A percentile compares a stretch with the other conserved stretches of the same genome.
Evolutionary conservation across 768 basidiomycete species (phyloP).

Genomic region (Lactarius akahatsu): DNA sequence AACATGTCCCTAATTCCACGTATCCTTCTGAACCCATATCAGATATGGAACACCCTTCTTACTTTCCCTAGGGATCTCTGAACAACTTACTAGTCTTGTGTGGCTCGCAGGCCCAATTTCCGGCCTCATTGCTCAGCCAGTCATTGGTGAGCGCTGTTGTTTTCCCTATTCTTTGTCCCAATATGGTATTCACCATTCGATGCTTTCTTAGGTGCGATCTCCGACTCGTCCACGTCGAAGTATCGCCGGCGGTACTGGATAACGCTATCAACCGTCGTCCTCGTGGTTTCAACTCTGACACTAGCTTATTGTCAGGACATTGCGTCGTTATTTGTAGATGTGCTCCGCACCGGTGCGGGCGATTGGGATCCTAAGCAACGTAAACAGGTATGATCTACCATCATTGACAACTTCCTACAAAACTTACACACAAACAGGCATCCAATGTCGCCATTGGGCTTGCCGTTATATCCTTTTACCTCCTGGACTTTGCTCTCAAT

Average conservation of each 20-base stretch:
- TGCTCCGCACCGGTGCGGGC: constrained; percentile 70
- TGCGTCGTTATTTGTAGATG: constrained; percentile 72
- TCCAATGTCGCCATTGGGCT: constrained; percentile 74
- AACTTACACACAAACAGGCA: constrained; percentile 44
- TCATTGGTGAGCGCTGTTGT: constrained; percentile 68
- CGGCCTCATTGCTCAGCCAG: constrained; percentile 93
- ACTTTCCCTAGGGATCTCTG: constrained; percentile 74
- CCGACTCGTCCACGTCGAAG: constrained; percentile 88
- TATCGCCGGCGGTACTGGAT: constrained; percentile 94
- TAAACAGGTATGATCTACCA: constrained; percentile 45
- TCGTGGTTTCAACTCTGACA: constrained; percentile 72
- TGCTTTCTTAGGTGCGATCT: constrained; percentile 72
- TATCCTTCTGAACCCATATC: constrained; percentile 13
- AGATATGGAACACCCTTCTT: constrained; percentile 97
- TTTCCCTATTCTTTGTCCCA: background rate
- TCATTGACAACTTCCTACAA: constrained; percentile 12
- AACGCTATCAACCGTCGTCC: constrained; percentile 76
- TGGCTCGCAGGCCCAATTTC: constrained; percentile 97
- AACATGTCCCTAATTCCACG: background rate
- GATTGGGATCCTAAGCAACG: constrained; percentile 84
- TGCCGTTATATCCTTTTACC: constrained; percentile 87
- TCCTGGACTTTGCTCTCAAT: constrained; percentile 97
- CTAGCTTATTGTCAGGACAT: constrained; percentile 81
- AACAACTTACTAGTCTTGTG: constrained; percentile 88
- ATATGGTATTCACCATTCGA: constrained; percentile 3